These are phyloP conservation scores for Magnolia sinica DNA, from an alignment of 164 flowering plant genomes.

Conservation along the genomic window DNA sequence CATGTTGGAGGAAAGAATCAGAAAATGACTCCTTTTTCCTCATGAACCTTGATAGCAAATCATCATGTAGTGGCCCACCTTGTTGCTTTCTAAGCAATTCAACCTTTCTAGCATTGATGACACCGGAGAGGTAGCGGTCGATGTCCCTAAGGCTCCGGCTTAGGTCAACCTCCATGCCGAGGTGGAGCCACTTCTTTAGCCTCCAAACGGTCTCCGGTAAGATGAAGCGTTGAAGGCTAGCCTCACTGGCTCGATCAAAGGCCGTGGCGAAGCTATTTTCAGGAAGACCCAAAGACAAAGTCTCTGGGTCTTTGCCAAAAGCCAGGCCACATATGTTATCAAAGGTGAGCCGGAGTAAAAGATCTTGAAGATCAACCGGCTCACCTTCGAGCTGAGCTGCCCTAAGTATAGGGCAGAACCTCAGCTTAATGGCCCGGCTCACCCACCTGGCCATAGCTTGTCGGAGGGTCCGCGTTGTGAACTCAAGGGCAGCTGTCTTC, in stretches of 20 bases:
- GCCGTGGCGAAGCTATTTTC: slow-evolving; percentile 55
- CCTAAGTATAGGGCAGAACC: slow-evolving; percentile 53
- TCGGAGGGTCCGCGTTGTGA: slow-evolving; percentile 65
- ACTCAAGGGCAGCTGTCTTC: slow-evolving; percentile 58
- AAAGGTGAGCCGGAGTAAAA: slow-evolving; percentile 61
- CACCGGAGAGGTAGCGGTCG: slow-evolving; percentile 40
- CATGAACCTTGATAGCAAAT: slow-evolving; percentile 48
- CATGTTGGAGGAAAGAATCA: slow-evolving; percentile 38
- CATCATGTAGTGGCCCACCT: slow-evolving; percentile 36
- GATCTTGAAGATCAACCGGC: slow-evolving; percentile 64
- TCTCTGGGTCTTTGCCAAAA: slow-evolving; percentile 61
- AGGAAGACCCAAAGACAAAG: slow-evolving; percentile 47
- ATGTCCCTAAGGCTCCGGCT: slow-evolving; percentile 40
- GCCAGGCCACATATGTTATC: slow-evolving; percentile 75
- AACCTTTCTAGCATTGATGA: slow-evolving; percentile 55
- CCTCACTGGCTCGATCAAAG: slow-evolving; percentile 71
- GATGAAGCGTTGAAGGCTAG: slow-evolving; percentile 55
- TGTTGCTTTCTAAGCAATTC: slow-evolving; percentile 37
- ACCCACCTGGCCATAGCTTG: slow-evolving; percentile 79
- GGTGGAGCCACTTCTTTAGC: slow-evolving; percentile 55
- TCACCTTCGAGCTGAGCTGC: slow-evolving; percentile 35
- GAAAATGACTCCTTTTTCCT: slow-evolving; percentile 38
- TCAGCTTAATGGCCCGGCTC: slow-evolving; percentile 45
- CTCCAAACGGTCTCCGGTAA: slow-evolving; percentile 56
- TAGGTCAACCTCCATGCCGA: slow-evolving; percentile 52